Conservation (phyloP, 352 stramenopile species). For the Phytophthora hibernalis region DNA sequence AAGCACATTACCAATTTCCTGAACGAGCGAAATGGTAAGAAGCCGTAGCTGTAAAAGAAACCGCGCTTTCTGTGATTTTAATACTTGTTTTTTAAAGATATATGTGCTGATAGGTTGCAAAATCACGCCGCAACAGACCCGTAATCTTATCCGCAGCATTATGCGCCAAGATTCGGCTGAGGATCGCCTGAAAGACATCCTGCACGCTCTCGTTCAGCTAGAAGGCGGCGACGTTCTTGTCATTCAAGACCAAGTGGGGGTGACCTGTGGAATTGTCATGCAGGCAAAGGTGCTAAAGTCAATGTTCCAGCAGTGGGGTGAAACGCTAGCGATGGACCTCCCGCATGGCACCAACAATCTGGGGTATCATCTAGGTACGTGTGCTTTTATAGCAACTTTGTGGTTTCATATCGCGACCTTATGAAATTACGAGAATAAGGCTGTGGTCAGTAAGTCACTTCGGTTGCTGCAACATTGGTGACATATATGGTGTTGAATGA, state of each 20-base stretch:
- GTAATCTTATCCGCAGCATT: slow-evolving; percentile 16
- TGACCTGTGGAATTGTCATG: slow-evolving; percentile 19
- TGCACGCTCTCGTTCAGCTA: slow-evolving; percentile 16
- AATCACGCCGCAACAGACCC: slow-evolving; percentile 22
- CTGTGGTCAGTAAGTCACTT: too few species aligned
- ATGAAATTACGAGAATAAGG: too few species aligned
- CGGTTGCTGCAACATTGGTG: too few species aligned
- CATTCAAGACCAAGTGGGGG: slow-evolving; percentile 32
- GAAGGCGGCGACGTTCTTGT: too few species aligned
- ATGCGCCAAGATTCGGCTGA: slow-evolving; percentile 8
- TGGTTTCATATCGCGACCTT: slow-evolving; percentile 10
- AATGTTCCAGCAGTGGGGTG: slow-evolving; percentile 23
- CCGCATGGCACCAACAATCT: too few species aligned
- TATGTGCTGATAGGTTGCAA: slow-evolving; percentile 2
- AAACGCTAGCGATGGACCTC: slow-evolving; percentile 33
- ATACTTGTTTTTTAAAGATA: not conserved
- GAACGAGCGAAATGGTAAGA: slow-evolving; percentile 15
- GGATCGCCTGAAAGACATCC: slow-evolving; percentile 14
- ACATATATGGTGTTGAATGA: too few species aligned
- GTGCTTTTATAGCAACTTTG: too few species aligned
- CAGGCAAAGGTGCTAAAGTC: slow-evolving; percentile 27
- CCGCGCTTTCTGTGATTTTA: not conserved
- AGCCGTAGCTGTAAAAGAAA: not conserved
- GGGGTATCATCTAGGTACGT: slow-evolving; percentile 23
- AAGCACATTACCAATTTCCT: slow-evolving; percentile 8